Percentiles rank a stretch among this genome's conserved stretches.
phyloP scores from a whole-genome alignment of 805 yeast species.

The Candida coleopterorum region DNA sequence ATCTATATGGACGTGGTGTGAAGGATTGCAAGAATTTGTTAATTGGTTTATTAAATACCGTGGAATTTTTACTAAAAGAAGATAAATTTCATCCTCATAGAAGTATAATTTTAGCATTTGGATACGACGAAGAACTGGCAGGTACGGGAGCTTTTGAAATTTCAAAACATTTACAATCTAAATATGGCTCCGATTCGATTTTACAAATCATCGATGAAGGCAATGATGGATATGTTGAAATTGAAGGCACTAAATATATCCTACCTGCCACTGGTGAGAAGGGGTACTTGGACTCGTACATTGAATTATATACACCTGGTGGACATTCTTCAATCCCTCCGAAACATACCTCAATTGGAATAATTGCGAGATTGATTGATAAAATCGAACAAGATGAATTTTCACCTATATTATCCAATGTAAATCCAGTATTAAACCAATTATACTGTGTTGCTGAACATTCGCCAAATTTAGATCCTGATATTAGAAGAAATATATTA shows the following conservation, averaged over 20 bases:
- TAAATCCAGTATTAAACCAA: constrained; percentile 41
- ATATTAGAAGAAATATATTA: constrained; percentile 33
- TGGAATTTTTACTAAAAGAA: constrained; percentile 29
- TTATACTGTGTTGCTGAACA: constrained; percentile 46
- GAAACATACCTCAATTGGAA: constrained; percentile 44
- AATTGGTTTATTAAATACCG: constrained; percentile 36
- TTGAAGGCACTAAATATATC: constrained; percentile 37
- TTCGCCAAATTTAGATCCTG: constrained; percentile 27
- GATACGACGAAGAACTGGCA: constrained; percentile 47
- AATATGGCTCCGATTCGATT: constrained; percentile 40
- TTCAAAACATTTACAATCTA: constrained; percentile 25
- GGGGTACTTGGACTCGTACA: constrained; percentile 39
- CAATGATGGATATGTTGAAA: constrained; percentile 14
- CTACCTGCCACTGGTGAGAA: constrained; percentile 47
- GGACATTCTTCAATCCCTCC: constrained; percentile 52
- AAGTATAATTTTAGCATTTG: constrained; percentile 43
- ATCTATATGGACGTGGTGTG: constrained; percentile 32
- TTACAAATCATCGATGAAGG: constrained; percentile 46
- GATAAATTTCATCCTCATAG: constrained; percentile 36
- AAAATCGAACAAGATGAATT: constrained; percentile 35
- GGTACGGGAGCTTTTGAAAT: constrained; percentile 39
- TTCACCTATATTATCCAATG: constrained; percentile 33
- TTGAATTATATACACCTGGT: constrained; percentile 42
- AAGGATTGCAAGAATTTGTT: constrained; percentile 40
- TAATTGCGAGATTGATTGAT: constrained; percentile 37